These are phyloP conservation scores for Fusarium odoratissimum DNA, from an alignment of 2,329 filamentous ascomycete species.

Conservation along the genomic window DNA sequence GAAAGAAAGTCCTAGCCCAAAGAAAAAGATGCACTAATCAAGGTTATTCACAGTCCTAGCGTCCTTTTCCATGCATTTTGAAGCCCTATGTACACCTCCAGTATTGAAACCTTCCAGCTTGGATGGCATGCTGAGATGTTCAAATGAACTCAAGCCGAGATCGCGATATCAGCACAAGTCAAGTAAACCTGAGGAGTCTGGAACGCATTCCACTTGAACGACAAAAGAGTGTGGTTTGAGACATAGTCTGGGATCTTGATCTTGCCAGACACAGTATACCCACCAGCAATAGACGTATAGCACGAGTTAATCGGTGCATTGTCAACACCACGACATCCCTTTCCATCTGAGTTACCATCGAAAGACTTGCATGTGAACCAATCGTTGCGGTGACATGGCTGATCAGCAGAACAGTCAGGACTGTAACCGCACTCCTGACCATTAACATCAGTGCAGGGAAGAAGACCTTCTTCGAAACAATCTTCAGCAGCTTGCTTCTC, in stretches of 20 bases:
- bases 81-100: accelerated
- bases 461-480: conserved; percentile 61
- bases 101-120: accelerated
- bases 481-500: conserved; percentile 66
- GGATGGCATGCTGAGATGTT: too few relatives aligned
- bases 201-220: conserved; percentile 66
- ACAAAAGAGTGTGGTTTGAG: conserved; percentile 63
- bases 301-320: conserved; percentile 57
- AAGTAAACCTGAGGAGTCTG: conserved; percentile 66
- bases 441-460: conserved; percentile 61
- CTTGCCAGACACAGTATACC: conserved; percentile 64
- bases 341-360: conserved; percentile 44
- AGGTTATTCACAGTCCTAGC: neutral
- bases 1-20: neutral
- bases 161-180: conserved; percentile 64
- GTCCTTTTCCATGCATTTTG: too few relatives aligned
- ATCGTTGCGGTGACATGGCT: conserved; percentile 62
- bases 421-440: conserved; percentile 62
- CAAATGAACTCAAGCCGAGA: conserved; percentile 35
- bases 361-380: conserved; percentile 67
- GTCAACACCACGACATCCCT: conserved; percentile 60
- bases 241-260: conserved; percentile 61
- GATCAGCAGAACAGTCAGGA: conserved; percentile 57
- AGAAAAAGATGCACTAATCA: accelerated
- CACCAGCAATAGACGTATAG: conserved; percentile 63